Base-by-base conservation (phyloP, 2,329 filamentous ascomycete genomes). In the Diaporthe australafricana region DNA sequence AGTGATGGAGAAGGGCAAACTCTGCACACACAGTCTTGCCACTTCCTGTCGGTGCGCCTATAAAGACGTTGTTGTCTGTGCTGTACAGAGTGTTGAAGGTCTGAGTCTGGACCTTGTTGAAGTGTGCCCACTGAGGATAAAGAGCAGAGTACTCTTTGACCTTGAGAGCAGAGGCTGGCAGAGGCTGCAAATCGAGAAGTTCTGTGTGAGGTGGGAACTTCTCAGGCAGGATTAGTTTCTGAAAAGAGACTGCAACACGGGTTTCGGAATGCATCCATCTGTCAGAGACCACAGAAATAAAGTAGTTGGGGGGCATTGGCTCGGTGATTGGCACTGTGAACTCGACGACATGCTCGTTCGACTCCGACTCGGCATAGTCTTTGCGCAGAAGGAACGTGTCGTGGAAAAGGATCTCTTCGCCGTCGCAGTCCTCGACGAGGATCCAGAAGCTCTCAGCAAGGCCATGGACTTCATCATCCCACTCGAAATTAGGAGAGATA, bases 231-330 rank as follows among this genome's bases (percentile, higher is more conserved):
- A 98, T 93, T 35, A 99, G 87, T 81, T 98, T 98, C 80, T 97
- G 93, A 85, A 99, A 98, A 0, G 95, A 96, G 2, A 99, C 93
- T 0, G 96, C 93, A 68, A 99, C 86, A 79, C 95, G 95, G 1
- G 95, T 98, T 84, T 99, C 95, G 0, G 96, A 94, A 80, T 98
- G 94, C 94, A 99, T 98, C 96, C 96, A 99, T 76, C 96, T 89
- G 81, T 99, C 96, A 4, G 96, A 98, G 25, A 98, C 85, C 48
- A 99, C 90, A 0, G 95, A 96, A 77, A 99, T 94, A 83, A 99
- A 99, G 84, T 99, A 99, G 81, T 99, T 97, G 0, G 97, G 96
- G 17, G 96, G 96, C 93, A 98, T 97, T 0, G 97, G 97, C 77
- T 99, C 96, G 0, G 94, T 95, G 76, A 99, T 97, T 0, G 96